Evolutionary conservation across 2,329 filamentous ascomycete species (phyloP).

Genomic region (Coleophoma cylindrospora): DNA sequence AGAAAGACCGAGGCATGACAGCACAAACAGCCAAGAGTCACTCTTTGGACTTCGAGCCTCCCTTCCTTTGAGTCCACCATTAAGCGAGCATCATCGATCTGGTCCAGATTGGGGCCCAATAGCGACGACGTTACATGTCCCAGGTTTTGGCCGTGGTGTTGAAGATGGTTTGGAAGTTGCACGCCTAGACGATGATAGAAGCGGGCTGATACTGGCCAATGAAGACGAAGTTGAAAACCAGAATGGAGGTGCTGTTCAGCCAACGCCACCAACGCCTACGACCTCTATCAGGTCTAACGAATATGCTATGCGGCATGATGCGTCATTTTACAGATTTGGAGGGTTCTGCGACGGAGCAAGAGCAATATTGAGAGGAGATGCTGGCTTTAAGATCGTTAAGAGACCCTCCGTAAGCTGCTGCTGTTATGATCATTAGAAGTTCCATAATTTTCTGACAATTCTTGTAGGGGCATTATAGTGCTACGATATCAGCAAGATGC

Average conservation of each 20-base stretch:
- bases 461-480: slow-evolving; percentile 22
- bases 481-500: slow-evolving; percentile 21
- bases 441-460: slow-evolving; percentile 8
- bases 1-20: slow-evolving; percentile 5
- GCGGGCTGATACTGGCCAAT: slow-evolving; percentile 7
- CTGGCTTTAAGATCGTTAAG: slow-evolving; percentile 23
- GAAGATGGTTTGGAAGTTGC: slow-evolving; percentile 20
- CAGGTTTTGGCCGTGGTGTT: slow-evolving; percentile 16
- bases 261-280: slow-evolving; percentile 8
- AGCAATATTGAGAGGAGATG: slow-evolving; percentile 19
- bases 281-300: slow-evolving; percentile 20
- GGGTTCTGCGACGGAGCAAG: slow-evolving; percentile 26
- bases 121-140: slow-evolving; percentile 14
- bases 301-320: slow-evolving; percentile 21
- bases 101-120: slow-evolving; percentile 6
- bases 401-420: slow-evolving; percentile 20
- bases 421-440: background rate
- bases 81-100: slow-evolving; percentile 12
- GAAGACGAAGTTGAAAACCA: slow-evolving; percentile 1
- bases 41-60: slow-evolving; percentile 14
- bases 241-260: too few relatives aligned
- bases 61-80: slow-evolving; percentile 13
- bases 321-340: slow-evolving; percentile 24
- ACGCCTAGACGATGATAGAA: slow-evolving; percentile 10
- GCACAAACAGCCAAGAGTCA: slow-evolving; percentile 16